Conservation (phyloP, 164 flowering plant species). For the Liriodendron chinense region DNA sequence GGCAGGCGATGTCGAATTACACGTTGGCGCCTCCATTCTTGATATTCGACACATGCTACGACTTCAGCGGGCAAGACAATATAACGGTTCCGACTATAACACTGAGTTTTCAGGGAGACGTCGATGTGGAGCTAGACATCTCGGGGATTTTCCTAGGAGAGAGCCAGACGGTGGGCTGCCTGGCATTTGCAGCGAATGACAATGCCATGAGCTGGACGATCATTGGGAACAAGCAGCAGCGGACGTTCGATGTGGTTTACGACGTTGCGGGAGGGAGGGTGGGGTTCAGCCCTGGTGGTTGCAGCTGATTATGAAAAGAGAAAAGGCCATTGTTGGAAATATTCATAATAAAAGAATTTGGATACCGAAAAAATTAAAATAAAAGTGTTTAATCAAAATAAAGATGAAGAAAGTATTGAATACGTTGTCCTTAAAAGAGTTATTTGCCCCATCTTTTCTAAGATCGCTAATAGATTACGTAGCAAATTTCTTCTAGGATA, state of each 20-base stretch:
- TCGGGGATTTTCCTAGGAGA: slow-evolving; percentile 24
- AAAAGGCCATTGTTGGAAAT: too few species aligned
- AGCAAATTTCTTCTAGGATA: too few species aligned
- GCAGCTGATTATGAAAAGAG: not conserved
- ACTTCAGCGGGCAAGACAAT: not conserved
- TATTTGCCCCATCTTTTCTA: too few species aligned
- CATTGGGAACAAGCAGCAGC: slow-evolving; percentile 17
- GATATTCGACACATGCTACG: slow-evolving; percentile 27
- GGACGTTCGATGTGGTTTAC: slow-evolving; percentile 8
- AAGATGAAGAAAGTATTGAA: too few species aligned
- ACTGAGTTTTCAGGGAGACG: slow-evolving; percentile 7
- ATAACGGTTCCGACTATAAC: slow-evolving; percentile 2
- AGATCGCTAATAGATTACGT: too few species aligned
- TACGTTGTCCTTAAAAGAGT: too few species aligned
- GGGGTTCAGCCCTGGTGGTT: slow-evolving; percentile 12
- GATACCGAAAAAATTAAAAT: too few species aligned
- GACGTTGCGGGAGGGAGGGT: slow-evolving; percentile 3
- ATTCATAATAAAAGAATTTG: too few species aligned
- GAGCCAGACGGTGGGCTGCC: slow-evolving; percentile 24
- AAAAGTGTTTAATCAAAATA: too few species aligned
- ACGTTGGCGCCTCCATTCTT: not conserved
- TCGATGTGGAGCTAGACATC: slow-evolving; percentile 16
- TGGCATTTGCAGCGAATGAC: slow-evolving; percentile 27
- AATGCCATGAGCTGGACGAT: not conserved
- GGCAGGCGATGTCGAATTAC: slow-evolving; percentile 21